Evolutionary conservation across 1,139 yeast genomes (phyloP), one percentile per base, ranked within the genome.

Genomic region (Yamadazyma dushanensis): DNA sequence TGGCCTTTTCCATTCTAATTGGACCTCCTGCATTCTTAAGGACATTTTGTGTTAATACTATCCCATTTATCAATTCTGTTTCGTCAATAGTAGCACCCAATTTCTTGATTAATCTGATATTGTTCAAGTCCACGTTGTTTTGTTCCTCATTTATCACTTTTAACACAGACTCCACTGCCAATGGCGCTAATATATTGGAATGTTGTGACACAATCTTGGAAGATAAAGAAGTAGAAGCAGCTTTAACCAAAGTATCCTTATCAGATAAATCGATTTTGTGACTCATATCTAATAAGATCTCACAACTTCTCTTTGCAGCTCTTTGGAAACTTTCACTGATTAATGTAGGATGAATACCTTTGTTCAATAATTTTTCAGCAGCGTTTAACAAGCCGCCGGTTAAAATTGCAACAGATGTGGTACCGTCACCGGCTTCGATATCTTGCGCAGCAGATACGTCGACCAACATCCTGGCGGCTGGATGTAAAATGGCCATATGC

Each of bases 51-150:
- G 97, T 87, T 51, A 92, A 72, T 5, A 90, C 96, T 41, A 92
- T 90, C 40, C 99, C 99, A 53, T 89, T 88, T 35, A 90, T 82
- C 55, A 90, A 73, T 60, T 85, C 89, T 15, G 98, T 92, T 50
- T 92, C 98, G 53, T 92, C 99, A 50, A 92, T 92, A 9, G 98
- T 92, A 26, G 97, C 97, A 37, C 98, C 99, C 18, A 88, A 86
- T 61, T 92, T 90, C 68, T 92, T 92, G 51, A 94, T 79, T 47
- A 92, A 69, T 53, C 96, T 78, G 55, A 92, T 87, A 58, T 90
- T 92, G 55, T 80, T 82, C 53, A 92, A 71, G 59, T 92, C 97
- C 27, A 88, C 97, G 48, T 83, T 85, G 39, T 51, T 54, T 23
- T 48, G 43, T 19, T 70, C 65, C 24, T 68, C 72, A 45, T 80